A percentile compares a stretch with the other conserved stretches of the same genome.
These are phyloP conservation scores for Silene uniflora DNA, from an alignment of 148 eudicot species.

Conservation along the genomic window DNA sequence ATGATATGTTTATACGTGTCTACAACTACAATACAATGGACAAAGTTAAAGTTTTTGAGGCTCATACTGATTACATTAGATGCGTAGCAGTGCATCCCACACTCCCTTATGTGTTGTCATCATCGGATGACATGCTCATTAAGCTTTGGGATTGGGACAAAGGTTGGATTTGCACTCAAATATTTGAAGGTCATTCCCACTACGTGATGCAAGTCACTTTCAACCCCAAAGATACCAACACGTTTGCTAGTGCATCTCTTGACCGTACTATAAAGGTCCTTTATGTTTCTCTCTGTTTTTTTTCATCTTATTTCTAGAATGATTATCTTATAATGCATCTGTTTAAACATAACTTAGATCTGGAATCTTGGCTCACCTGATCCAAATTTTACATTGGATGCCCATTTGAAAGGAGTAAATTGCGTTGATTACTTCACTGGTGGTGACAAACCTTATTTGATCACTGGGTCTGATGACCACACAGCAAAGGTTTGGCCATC, in stretches of 20 bases:
- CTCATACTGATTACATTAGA: conserved; percentile 87
- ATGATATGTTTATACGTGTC: conserved; percentile 84
- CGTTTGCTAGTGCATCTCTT: conserved; percentile 94
- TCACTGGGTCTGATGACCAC: conserved; percentile 94
- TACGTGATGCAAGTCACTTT: conserved; percentile 94
- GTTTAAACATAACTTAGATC: conserved; percentile 39
- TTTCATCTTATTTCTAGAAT: neutral
- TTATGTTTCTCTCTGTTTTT: neutral
- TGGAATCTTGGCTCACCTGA: conserved; percentile 97
- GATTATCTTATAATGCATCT: neutral
- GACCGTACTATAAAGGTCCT: conserved; percentile 87
- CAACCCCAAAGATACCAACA: conserved; percentile 89
- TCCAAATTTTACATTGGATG: conserved; percentile 84
- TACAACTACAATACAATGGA: conserved; percentile 93
- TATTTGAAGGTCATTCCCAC: conserved; percentile 92
- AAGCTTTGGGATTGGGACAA: conserved; percentile 99
- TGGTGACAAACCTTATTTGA: conserved; percentile 81
- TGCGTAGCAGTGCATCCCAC: conserved; percentile 96
- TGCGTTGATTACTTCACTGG: conserved; percentile 90
- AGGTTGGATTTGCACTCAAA: conserved; percentile 83
- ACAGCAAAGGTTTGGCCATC: conserved; percentile 66
- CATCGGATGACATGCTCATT: conserved; percentile 98
- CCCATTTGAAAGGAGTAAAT: conserved; percentile 85
- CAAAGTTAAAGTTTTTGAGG: conserved; percentile 83
- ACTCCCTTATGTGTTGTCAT: conserved; percentile 86